Evolutionary conservation across 2,329 filamentous ascomycete genomes (phyloP), one percentile per base, ranked within the genome.

Genomic region (Cadophora malorum): DNA sequence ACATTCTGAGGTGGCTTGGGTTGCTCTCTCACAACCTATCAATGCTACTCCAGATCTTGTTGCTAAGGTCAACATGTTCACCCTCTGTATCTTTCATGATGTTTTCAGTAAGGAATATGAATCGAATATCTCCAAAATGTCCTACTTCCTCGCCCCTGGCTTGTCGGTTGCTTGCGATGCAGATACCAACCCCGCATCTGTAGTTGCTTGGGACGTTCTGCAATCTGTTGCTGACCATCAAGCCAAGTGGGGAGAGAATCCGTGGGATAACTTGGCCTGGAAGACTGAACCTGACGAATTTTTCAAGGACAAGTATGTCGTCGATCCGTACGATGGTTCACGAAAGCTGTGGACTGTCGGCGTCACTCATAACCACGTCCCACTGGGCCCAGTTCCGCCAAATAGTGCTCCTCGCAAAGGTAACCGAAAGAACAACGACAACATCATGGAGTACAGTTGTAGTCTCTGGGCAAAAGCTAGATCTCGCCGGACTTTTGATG

Each of bases 101-200:
- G 82, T 97, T 0, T 98, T 97, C 81, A 95, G 94, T 78, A 99
- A 99, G 78, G 83, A 84, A 3, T 99, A 93, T 74, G 88, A 91
- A 60, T 82, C 86, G 0, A 83, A 88, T 19, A 73, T 83, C 0
- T 79, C 83, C 0, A 88, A 90, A 33, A 85, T 97, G 77, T 90
- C 94, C 0, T 99, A 97, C 78, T 97, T 94, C 82, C 76, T 97
- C 16, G 91, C 89, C 0, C 95, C 96, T 6, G 71, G 84, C 16
- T 73, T 61, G 21, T 53, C 69, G 67, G 63, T 60, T 33, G 61
- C 56, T 16, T 28, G 68, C 19, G 28, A 61, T 33, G 55, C 47
- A 12, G 45, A 68, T 5, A 53, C 50, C n/a, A 62, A 73, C 64
- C 68, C 74, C 6, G 63, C 45, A 12, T 63, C 72, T 4, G 65